Evolutionary conservation across 805 yeast species (phyloP), one percentile per base, ranked within the genome.

Genomic region (Saccharomycopsis olivae): DNA sequence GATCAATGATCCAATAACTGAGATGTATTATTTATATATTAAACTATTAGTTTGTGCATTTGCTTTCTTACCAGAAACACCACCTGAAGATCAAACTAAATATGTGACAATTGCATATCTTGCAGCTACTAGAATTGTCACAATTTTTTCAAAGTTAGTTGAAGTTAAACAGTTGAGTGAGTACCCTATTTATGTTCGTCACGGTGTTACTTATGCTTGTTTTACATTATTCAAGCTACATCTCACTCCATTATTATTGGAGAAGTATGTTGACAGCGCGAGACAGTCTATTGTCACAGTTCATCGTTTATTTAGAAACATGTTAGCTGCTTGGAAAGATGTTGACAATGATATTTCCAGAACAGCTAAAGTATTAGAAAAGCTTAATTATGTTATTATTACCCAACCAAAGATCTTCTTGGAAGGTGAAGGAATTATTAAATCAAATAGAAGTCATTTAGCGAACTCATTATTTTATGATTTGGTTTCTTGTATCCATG

Each of bases 251-350:
- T 67, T 76, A 44, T 64, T 86, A 36, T 57, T 80, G 35, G 51
- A 79, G 38, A 57, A 74, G 55, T 84, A 78, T 53, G 74, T 85
- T 31, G 94, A 86, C 52, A 80, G 94, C 23, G 88, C 95, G 1
- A 70, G 96, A 49, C 96, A 88, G 58, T 82, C 94, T 3, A 83
- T 88, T 51, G 96, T 88, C 11, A 88, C 96, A 0, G 94, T 86
- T 2, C 96, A 88, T 58, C 67, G 96, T 54, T 62, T 87, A 33
- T 84, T 75, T 56, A 69, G 96, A 58, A 88, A 88, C 54, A 87
- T 89, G 58, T 65, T 86, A 29, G 78, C 92, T 3, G 88, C 94
- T 5, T 88, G 96, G 96, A 78, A 83, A 48, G 82, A 80, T 36
- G 82, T 87, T 29, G 85, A 85, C 46, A 87, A 85, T 60, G 96